Evolutionary conservation across 1,284 basidiomycete species (phyloP).

Genomic region (Boletus hoseneyae): DNA sequence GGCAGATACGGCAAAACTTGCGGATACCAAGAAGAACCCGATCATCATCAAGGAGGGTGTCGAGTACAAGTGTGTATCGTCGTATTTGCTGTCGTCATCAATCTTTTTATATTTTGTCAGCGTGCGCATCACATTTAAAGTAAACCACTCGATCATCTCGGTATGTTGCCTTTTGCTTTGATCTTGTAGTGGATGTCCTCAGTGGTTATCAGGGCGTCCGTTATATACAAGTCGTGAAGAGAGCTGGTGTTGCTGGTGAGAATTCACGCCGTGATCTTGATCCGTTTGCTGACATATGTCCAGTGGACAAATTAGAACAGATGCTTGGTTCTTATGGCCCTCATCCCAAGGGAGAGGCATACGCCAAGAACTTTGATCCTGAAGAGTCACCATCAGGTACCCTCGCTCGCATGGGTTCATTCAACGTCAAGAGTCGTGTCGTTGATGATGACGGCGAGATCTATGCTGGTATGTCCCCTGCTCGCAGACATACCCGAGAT

Average conservation of each 20-base stretch:
- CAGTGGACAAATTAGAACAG: slow-evolving; percentile 85
- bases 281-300: slow-evolving; percentile 8
- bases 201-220: slow-evolving; percentile 58
- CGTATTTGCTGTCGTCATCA: not conserved
- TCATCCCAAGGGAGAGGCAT: slow-evolving; percentile 53
- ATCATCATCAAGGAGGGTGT: slow-evolving; percentile 82
- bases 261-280: not conserved
- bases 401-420: slow-evolving; percentile 75
- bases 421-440: slow-evolving; percentile 75
- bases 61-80: slow-evolving; percentile 63
- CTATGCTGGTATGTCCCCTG: slow-evolving; percentile 59
- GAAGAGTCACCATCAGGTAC: slow-evolving; percentile 82
- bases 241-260: slow-evolving; percentile 64
- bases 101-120: slow-evolving; percentile 38
- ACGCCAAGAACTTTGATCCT: slow-evolving; percentile 69
- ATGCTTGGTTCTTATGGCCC: slow-evolving; percentile 91
- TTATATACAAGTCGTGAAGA: slow-evolving; percentile 84
- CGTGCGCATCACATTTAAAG: slow-evolving; percentile 75
- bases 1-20: slow-evolving; percentile 42
- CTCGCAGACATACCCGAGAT: not conserved
- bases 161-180: slow-evolving; percentile 39
- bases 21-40: slow-evolving; percentile 64
- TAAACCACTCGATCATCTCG: slow-evolving; percentile 83
- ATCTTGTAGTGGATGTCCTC: slow-evolving; percentile 9
- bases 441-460: slow-evolving; percentile 79